Conservation (phyloP, 108 stramenopile species). For the Nitzschia sp. region DNA sequence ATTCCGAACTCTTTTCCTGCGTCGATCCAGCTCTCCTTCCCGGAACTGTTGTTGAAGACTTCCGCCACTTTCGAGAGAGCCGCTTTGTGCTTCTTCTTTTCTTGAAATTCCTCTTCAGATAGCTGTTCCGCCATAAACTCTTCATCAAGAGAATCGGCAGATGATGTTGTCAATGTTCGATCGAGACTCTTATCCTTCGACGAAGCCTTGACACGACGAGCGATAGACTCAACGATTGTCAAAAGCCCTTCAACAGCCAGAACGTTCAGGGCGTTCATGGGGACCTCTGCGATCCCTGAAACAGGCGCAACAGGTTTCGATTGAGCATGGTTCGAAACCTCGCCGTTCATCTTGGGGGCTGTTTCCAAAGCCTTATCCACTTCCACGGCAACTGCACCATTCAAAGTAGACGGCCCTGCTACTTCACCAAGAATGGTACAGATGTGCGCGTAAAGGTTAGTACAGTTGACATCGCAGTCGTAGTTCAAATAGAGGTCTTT, state of each 20-base stretch:
- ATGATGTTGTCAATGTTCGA: slow-evolving; percentile 6
- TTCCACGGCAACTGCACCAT: slow-evolving; percentile 19
- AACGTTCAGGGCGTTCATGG: slow-evolving; percentile 78
- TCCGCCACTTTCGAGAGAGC: slow-evolving; percentile 66
- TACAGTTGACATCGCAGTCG: slow-evolving; percentile 96
- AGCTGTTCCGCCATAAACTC: slow-evolving; percentile 44
- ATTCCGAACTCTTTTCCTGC: slow-evolving; percentile 72
- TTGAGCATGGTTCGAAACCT: background rate
- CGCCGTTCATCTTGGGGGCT: background rate
- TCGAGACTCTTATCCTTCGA: slow-evolving; percentile 12
- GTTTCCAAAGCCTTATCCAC: slow-evolving; percentile 20
- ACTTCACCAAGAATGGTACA: slow-evolving; percentile 66
- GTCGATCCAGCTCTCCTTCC: slow-evolving; percentile 74
- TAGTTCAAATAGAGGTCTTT: slow-evolving; percentile 96
- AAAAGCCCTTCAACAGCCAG: slow-evolving; percentile 87
- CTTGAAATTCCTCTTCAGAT: slow-evolving; percentile 60
- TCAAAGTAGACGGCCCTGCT: slow-evolving; percentile 33
- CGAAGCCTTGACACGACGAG: slow-evolving; percentile 43
- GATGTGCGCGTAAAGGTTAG: slow-evolving; percentile 92
- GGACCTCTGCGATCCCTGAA: slow-evolving; percentile 28
- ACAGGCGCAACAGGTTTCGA: slow-evolving; percentile 2
- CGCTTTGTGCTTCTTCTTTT: slow-evolving; percentile 83
- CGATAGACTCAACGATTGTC: slow-evolving; percentile 89
- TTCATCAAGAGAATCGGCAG: background rate
- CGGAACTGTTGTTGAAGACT: slow-evolving; percentile 75